phyloP scores from a whole-genome alignment of 176 grass and related monocot species.

The Dendrocalamus sinicus region DNA sequence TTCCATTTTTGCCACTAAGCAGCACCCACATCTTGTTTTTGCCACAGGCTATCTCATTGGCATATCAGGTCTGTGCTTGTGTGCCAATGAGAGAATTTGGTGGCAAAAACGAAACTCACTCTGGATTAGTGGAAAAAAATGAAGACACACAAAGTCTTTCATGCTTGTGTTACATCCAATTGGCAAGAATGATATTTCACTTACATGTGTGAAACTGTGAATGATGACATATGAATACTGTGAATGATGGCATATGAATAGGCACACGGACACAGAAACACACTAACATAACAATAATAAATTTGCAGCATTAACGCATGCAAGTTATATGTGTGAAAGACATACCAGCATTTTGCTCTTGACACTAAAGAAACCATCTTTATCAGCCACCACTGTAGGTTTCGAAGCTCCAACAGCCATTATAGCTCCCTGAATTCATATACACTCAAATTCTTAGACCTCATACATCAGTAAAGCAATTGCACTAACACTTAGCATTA shows the following conservation, averaged over 20 bases:
- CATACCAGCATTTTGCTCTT: slow-evolving; percentile 97
- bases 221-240: not conserved
- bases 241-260: not conserved
- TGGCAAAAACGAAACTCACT: not conserved
- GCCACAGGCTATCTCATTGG: not conserved
- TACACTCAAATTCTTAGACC: slow-evolving; percentile 33
- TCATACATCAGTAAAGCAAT: slow-evolving; percentile 1
- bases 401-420: slow-evolving; percentile 99
- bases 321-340: not conserved
- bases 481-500: not conserved
- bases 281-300: not conserved
- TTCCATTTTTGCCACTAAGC: not conserved
- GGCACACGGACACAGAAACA: not conserved
- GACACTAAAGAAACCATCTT: slow-evolving; percentile 90
- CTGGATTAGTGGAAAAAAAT: not conserved
- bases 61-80: not conserved
- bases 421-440: slow-evolving; percentile 75
- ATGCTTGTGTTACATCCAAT: slow-evolving; percentile 23
- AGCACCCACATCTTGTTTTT: not conserved
- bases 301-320: not conserved
- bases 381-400: slow-evolving; percentile 69
- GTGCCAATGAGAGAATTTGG: not conserved
- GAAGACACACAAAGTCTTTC: not conserved
- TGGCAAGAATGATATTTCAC: not conserved
- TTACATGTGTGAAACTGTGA: not conserved